A percentile compares a stretch with the other conserved stretches of the same genome.
Conservation (phyloP, 495 filamentous ascomycete genomes). For the Penicillium turbatum region DNA sequence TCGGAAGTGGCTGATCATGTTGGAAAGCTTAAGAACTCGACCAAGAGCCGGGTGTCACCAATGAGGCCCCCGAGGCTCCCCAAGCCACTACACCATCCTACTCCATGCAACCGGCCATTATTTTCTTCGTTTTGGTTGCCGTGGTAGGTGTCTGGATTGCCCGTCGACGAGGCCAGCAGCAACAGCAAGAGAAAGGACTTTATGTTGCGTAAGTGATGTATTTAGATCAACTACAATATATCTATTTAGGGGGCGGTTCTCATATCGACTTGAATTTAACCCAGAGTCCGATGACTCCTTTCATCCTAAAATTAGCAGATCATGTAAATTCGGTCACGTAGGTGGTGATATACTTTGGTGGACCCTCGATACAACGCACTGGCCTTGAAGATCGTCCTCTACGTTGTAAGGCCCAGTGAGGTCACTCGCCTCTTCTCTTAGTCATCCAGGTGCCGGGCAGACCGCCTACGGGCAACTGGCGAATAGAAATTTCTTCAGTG, state of each 20-base stretch:
- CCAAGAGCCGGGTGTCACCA: conserved; percentile 7
- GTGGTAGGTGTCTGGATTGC: conserved; percentile 37
- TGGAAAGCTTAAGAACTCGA: conserved; percentile 25
- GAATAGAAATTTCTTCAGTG: conserved; percentile 12
- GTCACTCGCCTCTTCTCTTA: conserved; percentile 5
- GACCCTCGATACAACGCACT: not conserved
- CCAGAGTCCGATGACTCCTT: not conserved
- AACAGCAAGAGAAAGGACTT: conserved; percentile 13
- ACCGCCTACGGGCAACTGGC: conserved; percentile 10
- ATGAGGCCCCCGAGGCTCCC: conserved; percentile 9
- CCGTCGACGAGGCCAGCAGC: conserved; percentile 20
- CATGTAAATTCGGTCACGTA: not conserved
- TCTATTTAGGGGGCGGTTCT: not conserved
- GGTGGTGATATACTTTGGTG: not conserved
- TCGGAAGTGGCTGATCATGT: conserved; percentile 37
- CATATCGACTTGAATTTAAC: not conserved
- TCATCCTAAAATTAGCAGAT: not conserved
- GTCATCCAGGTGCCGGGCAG: conserved; percentile 2
- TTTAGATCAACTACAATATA: not conserved
- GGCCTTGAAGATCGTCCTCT: not conserved
- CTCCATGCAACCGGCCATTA: conserved; percentile 38
- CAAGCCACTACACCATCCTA: conserved; percentile 18
- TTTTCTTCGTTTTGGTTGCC: conserved; percentile 39
- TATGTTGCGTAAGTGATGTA: conserved; percentile 15
- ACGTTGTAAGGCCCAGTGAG: not conserved